Conservation (phyloP, 805 yeast species). For the Teunomyces atbi region DNA sequence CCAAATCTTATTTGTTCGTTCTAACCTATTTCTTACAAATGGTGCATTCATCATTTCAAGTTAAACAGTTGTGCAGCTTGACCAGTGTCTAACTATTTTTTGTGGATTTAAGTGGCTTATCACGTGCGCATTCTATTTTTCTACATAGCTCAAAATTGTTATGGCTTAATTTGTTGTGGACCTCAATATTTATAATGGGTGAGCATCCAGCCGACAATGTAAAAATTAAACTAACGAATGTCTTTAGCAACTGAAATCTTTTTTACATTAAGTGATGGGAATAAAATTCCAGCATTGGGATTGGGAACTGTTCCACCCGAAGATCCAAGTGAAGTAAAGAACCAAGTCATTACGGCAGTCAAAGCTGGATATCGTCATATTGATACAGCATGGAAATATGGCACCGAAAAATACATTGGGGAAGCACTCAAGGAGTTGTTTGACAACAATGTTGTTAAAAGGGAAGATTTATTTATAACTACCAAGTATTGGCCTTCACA, state of each 20-base stretch:
- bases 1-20: too few relatives aligned
- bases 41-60: neutral
- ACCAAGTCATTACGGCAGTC: conserved; percentile 36
- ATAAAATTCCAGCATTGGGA: conserved; percentile 62
- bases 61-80: too few relatives aligned
- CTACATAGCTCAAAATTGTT: too few relatives aligned
- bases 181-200: neutral
- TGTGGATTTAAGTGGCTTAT: too few relatives aligned
- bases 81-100: too few relatives aligned
- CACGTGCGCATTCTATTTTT: too few relatives aligned
- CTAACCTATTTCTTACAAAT: too few relatives aligned
- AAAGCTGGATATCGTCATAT: conserved; percentile 49
- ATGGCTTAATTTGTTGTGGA: too few relatives aligned
- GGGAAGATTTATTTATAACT: conserved; percentile 44
- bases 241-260: conserved; percentile 34
- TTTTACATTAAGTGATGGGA: conserved; percentile 56
- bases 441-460: conserved; percentile 45
- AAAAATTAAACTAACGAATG: neutral
- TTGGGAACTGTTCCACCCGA: conserved; percentile 50
- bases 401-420: conserved; percentile 43
- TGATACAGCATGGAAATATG: conserved; percentile 54
- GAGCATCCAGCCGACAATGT: neutral
- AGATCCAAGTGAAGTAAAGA: conserved; percentile 28
- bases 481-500: conserved; percentile 45
- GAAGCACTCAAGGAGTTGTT: conserved; percentile 47